A percentile compares a stretch with the other conserved stretches of the same genome.
Conservation (phyloP, 2,329 filamentous ascomycete species). For the Fusarium phyllophilum region DNA sequence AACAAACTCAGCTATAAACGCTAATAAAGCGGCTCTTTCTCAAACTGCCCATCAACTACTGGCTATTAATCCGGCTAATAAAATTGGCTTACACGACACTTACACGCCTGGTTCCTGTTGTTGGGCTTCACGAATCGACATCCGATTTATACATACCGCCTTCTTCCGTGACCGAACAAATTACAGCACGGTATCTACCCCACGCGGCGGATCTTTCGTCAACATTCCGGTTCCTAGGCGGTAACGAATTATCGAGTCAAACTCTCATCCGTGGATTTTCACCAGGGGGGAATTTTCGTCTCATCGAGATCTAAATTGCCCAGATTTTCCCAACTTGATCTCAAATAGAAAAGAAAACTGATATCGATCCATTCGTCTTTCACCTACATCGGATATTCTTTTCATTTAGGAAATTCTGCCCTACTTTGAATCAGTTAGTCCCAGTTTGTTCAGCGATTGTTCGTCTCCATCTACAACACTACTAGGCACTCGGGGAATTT, state of each 20-base stretch:
- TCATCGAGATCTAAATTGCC: constrained; percentile 36
- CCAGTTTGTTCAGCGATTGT: constrained; percentile 18
- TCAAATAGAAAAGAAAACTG: constrained; percentile 29
- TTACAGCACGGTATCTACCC: constrained; percentile 41
- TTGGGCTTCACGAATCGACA: constrained; percentile 22
- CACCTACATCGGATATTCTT: constrained; percentile 2
- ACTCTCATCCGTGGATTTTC: constrained; percentile 33
- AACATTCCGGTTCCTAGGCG: constrained; percentile 38
- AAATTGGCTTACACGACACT: constrained; percentile 40
- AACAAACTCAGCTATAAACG: constrained; percentile 14
- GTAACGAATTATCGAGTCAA: constrained; percentile 38
- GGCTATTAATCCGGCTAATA: constrained; percentile 31
- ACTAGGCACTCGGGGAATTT: constrained; percentile 38
- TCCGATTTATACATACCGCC: constrained; percentile 36
- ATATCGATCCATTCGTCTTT: constrained; percentile 12
- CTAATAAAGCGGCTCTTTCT: constrained; percentile 31
- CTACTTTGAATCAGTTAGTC: constrained; percentile 15
- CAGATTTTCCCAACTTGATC: constrained; percentile 20
- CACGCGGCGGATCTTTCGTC: constrained; percentile 40
- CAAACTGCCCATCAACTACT: constrained; percentile 7
- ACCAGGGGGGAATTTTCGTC: constrained; percentile 35
- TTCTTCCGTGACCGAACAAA: constrained; percentile 32
- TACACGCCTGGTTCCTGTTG: constrained; percentile 12
- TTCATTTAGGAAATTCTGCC: constrained; percentile 2
- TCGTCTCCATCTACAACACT: constrained; percentile 30